These are phyloP conservation scores for Hyphodiscus sp. DNA, from an alignment of 2,329 filamentous ascomycete species.

Conservation along the genomic window DNA sequence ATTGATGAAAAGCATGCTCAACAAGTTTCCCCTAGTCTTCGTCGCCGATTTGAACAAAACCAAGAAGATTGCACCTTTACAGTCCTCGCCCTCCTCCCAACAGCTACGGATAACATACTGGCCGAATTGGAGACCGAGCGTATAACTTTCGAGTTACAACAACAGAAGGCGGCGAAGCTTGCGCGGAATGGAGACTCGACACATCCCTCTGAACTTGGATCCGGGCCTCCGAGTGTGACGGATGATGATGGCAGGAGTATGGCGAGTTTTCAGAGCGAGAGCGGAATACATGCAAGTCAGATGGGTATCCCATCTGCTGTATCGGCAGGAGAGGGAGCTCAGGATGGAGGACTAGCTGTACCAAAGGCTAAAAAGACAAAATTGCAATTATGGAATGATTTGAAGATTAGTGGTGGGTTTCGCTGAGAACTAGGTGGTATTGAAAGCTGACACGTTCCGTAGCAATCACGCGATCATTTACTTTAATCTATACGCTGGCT, in stretches of 20 bases:
- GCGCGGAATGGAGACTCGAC: constrained; percentile 47
- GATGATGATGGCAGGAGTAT: constrained; percentile 81
- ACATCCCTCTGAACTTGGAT: constrained; percentile 37
- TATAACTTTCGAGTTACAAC: constrained; percentile 88
- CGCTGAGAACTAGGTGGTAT: constrained; percentile 10
- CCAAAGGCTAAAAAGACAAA: constrained; percentile 68
- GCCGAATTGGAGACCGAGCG: constrained; percentile 85
- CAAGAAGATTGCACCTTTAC: constrained; percentile 99
- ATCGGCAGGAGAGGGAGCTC: constrained; percentile 32
- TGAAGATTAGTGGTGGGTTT: constrained; percentile 87
- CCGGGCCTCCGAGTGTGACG: constrained; percentile 53
- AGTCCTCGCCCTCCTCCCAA: constrained; percentile 89
- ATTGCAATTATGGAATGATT: constrained; percentile 91
- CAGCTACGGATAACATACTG: constrained; percentile 82
- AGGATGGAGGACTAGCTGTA: constrained; percentile 35
- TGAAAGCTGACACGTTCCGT: constrained; percentile 13
- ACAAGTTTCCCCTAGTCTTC: constrained; percentile 53
- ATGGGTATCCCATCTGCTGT: constrained; percentile 50
- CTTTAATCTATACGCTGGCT: constrained; percentile 83
- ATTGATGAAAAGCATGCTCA: constrained; percentile 8
- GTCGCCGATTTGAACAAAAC: constrained; percentile 95
- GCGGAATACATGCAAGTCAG: constrained; percentile 79
- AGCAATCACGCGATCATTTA: constrained; percentile 89
- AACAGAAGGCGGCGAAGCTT: constrained; percentile 75
- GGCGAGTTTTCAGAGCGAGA: constrained; percentile 70